Evolutionary conservation across 768 basidiomycete genomes (phyloP).

Genomic region (Agaricus subrufescens): DNA sequence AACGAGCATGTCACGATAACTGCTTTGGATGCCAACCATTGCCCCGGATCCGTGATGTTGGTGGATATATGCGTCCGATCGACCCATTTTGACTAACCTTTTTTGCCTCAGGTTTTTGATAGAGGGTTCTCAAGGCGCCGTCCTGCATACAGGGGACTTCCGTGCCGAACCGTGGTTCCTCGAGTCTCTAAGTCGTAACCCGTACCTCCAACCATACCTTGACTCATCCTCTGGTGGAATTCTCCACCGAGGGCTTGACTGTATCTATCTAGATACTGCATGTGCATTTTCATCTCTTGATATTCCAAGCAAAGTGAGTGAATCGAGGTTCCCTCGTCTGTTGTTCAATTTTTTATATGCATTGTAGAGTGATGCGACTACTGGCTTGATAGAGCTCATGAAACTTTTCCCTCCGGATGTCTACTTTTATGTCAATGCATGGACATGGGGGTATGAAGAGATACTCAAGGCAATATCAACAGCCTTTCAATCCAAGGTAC

Average conservation of each 20-base stretch:
- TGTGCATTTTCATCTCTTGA: slow-evolving; percentile 46
- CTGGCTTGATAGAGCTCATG: slow-evolving; percentile 68
- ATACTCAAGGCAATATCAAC: slow-evolving; percentile 71
- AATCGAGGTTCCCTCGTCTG: neutral
- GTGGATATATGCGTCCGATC: slow-evolving; percentile 16
- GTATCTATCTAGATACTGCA: slow-evolving; percentile 84
- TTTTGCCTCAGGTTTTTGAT: slow-evolving; percentile 67
- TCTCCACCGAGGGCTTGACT: slow-evolving; percentile 49
- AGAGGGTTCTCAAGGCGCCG: slow-evolving; percentile 59
- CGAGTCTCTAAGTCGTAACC: slow-evolving; percentile 61
- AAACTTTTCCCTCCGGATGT: slow-evolving; percentile 57
- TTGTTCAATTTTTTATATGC: neutral
- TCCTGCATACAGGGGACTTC: slow-evolving; percentile 93
- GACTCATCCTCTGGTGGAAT: slow-evolving; percentile 17
- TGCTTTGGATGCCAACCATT: slow-evolving; percentile 89
- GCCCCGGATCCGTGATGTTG: slow-evolving; percentile 91
- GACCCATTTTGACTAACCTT: neutral
- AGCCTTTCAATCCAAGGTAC: slow-evolving; percentile 60
- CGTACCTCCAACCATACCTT: slow-evolving; percentile 69
- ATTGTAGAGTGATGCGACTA: slow-evolving; percentile 56
- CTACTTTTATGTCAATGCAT: slow-evolving; percentile 84
- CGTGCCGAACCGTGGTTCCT: slow-evolving; percentile 84
- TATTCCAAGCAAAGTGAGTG: slow-evolving; percentile 56
- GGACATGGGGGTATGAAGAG: slow-evolving; percentile 98
- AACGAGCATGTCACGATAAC: slow-evolving; percentile 67